Base-by-base conservation (phyloP, 2,329 filamentous ascomycete genomes). In the Ilyonectria sp. region DNA sequence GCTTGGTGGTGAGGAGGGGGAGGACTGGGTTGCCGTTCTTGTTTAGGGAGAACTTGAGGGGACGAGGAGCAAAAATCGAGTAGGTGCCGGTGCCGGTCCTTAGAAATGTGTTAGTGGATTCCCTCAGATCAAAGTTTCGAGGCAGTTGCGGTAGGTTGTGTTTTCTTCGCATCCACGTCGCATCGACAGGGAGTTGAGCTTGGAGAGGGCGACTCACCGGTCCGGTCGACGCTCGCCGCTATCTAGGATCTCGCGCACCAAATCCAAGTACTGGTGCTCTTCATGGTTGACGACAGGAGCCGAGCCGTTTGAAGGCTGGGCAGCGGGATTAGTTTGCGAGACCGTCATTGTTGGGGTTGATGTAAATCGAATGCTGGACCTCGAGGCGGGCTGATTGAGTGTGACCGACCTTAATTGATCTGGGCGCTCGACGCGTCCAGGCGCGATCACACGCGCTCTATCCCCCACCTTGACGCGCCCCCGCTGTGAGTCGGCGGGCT, bases 1-100 rank as follows among this genome's bases (percentile, higher is more conserved):
- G 94, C 81, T 99, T 99, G 3, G 96, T 99, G 5, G 96, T 99
- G 19, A 99, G 91, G 73, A 99, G 93, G 26, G 96, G 96, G 21
- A 99, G 89, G 74, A 98, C 86, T 2, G 92, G 91, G 1, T 75
- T 76, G 67, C 85, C 86, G 66, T 84, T 77, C 62, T 89, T 86
- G 70, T 92, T 93, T 70, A 99, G 93, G 50, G 87, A 86, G 86
- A 98, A 99, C 78, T 94, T 95, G 55, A 98, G 88, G 37, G 94
- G 94, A 1, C 89, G 87, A 1, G 96, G 95, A 2, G 94, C 95
- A 76, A 97, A 98, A 72, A 98, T 87, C 10, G 94, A 94, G 77
- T 91, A 89, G 11, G 96, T 99, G 62, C 96, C 96, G 4, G 96
- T 99, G 60, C 96, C 96, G 4, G 96, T 99, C 74, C 94, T 94